Evolutionary conservation across 2,329 filamentous ascomycete genomes (phyloP), one percentile per base, ranked within the genome.

Genomic region (Tolypocladium nubicola): DNA sequence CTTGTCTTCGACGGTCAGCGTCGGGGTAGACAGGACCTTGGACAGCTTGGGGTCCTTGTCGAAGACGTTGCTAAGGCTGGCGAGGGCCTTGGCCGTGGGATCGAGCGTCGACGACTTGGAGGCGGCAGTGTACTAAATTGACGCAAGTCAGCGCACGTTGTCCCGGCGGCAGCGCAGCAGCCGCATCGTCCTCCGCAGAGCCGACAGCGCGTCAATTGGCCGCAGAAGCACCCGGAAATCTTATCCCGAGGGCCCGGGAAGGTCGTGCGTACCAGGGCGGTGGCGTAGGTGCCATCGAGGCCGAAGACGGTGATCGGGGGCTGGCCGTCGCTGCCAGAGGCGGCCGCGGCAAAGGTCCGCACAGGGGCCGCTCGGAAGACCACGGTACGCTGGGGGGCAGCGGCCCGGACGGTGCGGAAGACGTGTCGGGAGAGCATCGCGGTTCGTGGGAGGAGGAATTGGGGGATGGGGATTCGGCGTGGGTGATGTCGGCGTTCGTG

Each of bases 231-330:
- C 8, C 23, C 7, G 16, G 4, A 19, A 40, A 38, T 43, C 33
- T 11, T 21, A 2, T 41, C 43, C 47, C 56, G 55, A 52, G 59
- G 57, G 60, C 38, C 35, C 38, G 33, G 45, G 47, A n/a, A 43
- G 47, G 56, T 47, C 33, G 33, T 43, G 65, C 90, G 75, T 93
- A 99, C 94, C 86, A 99, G 83, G 80, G 94, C 94, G 79, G 88
- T 91, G 74, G 94, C 94, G 80, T 99, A 99, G 73, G 93, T 97
- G 76, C 94, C 94, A 77, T 97, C 94, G 72, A 99, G 80, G 68
- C 94, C 94, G 78, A 90, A 99, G 71, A 99, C 84, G 68, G 92
- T 84, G 72, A 97, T 81, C 66, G 94, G 94, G 68, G 93, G 86
- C 82, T 89, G 92, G 74, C 85, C 77, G 61, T 86, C 84, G 73